These are phyloP conservation scores for Neonectria ditissima DNA, from an alignment of 2,329 filamentous ascomycete genomes.

Conservation along the genomic window DNA sequence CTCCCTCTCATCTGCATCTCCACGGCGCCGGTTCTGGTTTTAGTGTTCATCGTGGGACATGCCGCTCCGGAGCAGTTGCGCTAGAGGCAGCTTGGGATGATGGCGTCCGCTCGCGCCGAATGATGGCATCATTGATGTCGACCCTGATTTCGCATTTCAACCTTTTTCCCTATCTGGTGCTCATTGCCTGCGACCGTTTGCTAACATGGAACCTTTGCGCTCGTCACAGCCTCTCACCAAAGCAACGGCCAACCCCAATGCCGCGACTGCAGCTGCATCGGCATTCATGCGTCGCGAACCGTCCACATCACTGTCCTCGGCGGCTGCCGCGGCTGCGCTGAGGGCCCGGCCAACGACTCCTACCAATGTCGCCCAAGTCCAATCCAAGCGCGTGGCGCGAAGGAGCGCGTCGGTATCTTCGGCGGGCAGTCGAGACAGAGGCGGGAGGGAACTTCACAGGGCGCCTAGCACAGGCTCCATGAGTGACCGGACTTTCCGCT, in stretches of 20 bases:
- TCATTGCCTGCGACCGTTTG: conserved; percentile 16
- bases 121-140: conserved; percentile 3
- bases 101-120: conserved; percentile 7
- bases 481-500: conserved; percentile 88
- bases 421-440: conserved; percentile 61
- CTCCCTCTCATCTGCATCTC: conserved; percentile 31
- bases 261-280: conserved; percentile 82
- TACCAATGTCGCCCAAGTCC: conserved; percentile 82
- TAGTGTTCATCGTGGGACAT: conserved; percentile 37
- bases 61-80: conserved; percentile 9
- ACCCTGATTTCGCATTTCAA: not conserved
- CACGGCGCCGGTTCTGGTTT: conserved; percentile 40
- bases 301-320: conserved; percentile 78
- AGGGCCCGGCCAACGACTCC: conserved; percentile 82
- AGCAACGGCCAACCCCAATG: conserved; percentile 76
- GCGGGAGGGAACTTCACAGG: conserved; percentile 67
- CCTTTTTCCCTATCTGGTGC: conserved; percentile 12
- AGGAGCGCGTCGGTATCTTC: conserved; percentile 80
- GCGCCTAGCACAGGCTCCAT: conserved; percentile 82
- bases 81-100: conserved; percentile 3
- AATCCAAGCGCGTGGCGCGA: conserved; percentile 86
- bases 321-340: conserved; percentile 88
- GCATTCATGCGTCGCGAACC: conserved; percentile 79
- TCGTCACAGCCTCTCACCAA: conserved; percentile 69
- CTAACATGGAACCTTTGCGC: conserved; percentile 44